Evolutionary conservation across 805 yeast species (phyloP).

Genomic region (Scheffersomyces coipomensis): DNA sequence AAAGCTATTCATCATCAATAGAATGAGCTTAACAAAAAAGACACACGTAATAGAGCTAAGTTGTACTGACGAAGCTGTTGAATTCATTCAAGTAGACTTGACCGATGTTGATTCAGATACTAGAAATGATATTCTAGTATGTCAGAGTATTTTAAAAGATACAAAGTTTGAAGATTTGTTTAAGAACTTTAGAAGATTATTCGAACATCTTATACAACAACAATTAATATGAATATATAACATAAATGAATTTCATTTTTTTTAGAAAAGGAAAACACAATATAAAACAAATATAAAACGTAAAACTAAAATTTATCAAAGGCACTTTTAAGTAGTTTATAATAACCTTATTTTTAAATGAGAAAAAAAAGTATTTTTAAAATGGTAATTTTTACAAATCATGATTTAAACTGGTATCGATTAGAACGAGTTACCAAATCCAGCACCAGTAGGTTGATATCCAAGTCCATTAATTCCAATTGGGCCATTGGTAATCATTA

Average conservation of each 20-base stretch:
- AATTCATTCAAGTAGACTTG: slow-evolving; percentile 8
- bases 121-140: slow-evolving; percentile 5
- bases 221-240: neutral
- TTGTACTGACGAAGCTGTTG: slow-evolving; percentile 19
- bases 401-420: no score
- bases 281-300: neutral
- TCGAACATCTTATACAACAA: slow-evolving; percentile 2
- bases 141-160: slow-evolving; percentile 13
- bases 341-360: neutral
- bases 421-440: slow-evolving; percentile 16
- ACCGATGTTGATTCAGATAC: neutral
- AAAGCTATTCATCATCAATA: neutral
- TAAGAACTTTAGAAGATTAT: slow-evolving; percentile 14
- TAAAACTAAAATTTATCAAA: neutral
- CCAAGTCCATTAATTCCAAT: slow-evolving; percentile 47
- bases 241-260: neutral
- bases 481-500: slow-evolving; percentile 78
- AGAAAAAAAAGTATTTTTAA: no score
- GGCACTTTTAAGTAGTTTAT: neutral
- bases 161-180: slow-evolving; percentile 12
- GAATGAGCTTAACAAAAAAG: slow-evolving; percentile 3
- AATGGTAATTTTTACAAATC: no score
- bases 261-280: neutral
- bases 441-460: slow-evolving; percentile 69
- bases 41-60: slow-evolving; percentile 15